phyloP scores from a whole-genome alignment of 345 rosid genomes.

The Salix caprea region DNA sequence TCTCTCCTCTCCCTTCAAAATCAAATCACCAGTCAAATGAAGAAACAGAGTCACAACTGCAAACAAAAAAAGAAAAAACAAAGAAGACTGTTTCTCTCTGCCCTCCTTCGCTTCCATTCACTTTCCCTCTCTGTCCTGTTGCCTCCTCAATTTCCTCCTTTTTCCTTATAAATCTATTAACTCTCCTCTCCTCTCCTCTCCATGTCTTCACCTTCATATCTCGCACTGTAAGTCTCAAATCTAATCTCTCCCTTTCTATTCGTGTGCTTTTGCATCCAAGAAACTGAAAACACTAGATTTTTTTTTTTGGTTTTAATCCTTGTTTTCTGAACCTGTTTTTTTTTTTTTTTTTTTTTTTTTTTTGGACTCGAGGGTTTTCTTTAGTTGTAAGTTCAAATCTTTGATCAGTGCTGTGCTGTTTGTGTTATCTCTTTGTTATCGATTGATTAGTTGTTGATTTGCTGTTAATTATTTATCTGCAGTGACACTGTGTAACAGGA shows the following conservation, averaged over 20 bases:
- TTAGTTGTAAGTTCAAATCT: background rate
- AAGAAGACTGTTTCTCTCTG: constrained; percentile 1
- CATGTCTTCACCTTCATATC: constrained; percentile 21
- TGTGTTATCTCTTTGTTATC: background rate
- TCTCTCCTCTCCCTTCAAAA: background rate
- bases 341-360: background rate
- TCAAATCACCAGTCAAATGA: background rate
- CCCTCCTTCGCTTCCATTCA: background rate
- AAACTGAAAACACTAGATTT: constrained; percentile 1
- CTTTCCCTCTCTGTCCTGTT: background rate
- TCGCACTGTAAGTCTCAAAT: constrained; percentile 41
- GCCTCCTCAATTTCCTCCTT: background rate
- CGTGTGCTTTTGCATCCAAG: background rate
- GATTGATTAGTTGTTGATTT: background rate
- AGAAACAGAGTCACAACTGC: background rate
- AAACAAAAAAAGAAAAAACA: background rate
- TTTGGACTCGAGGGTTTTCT: background rate
- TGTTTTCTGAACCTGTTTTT: background rate
- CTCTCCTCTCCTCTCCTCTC: constrained; percentile 8
- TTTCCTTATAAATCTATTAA: background rate
- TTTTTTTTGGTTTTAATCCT: background rate
- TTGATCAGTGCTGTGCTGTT: background rate
- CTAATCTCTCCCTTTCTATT: background rate
- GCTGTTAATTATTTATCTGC: constrained; percentile 23
- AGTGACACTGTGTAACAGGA: constrained; percentile 19